These are phyloP conservation scores for Chrysosporium queenslandicum DNA, from an alignment of 2,329 filamentous ascomycete species.

Conservation along the genomic window DNA sequence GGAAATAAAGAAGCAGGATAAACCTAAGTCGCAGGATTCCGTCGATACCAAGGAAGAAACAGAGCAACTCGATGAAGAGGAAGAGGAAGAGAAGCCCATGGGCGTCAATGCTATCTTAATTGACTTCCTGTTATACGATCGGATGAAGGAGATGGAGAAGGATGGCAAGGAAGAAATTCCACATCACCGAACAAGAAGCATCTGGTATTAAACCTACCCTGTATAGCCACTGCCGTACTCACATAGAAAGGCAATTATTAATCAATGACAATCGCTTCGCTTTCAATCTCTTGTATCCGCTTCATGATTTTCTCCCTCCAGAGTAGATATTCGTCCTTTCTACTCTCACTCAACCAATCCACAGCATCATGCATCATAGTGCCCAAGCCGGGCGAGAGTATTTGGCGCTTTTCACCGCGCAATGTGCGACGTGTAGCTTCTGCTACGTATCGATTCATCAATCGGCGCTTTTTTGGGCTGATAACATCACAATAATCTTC, in stretches of 20 bases:
- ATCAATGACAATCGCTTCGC: not conserved
- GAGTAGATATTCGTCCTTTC: constrained; percentile 31
- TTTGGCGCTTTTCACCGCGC: constrained; percentile 11
- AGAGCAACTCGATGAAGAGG: constrained; percentile 11
- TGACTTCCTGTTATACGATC: constrained; percentile 95
- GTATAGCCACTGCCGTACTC: too few relatives aligned
- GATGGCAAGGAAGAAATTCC: constrained; percentile 50
- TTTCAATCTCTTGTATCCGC: constrained; percentile 29
- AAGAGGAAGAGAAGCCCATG: constrained; percentile 27
- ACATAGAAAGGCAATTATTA: too few relatives aligned
- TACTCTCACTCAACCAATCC: constrained; percentile 40
- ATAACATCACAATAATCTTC: constrained; percentile 18
- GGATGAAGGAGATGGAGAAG: constrained; percentile 74
- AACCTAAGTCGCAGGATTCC: not conserved
- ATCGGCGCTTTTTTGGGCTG: constrained; percentile 23
- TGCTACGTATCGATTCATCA: constrained; percentile 16
- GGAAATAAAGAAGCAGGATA: not conserved
- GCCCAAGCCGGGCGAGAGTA: constrained; percentile 38
- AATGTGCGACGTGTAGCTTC: constrained; percentile 16
- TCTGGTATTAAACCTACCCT: constrained; percentile 68
- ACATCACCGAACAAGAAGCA: constrained; percentile 83
- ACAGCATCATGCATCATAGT: constrained; percentile 44
- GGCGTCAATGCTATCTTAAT: constrained; percentile 79
- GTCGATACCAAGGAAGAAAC: not conserved
- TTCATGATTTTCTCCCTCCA: constrained; percentile 38